These are phyloP conservation scores for Dispira simplex DNA, from an alignment of 192 early-diverging fungal genomes.

Conservation along the genomic window DNA sequence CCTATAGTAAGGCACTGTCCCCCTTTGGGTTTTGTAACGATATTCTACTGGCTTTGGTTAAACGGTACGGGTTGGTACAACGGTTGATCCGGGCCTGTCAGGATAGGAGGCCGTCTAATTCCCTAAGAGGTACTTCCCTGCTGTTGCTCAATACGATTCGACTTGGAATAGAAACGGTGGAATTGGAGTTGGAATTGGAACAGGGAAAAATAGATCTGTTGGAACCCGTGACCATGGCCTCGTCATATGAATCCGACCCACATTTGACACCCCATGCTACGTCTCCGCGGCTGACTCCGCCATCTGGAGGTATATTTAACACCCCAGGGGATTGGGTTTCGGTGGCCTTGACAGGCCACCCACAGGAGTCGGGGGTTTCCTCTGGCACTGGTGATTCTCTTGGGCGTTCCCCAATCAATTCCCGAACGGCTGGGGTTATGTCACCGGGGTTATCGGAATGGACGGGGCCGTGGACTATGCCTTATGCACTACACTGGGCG, in stretches of 20 bases:
- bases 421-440: too few species aligned
- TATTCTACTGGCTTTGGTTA: background rate
- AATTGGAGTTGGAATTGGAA: background rate
- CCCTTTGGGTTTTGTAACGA: constrained; percentile 6
- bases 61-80: background rate
- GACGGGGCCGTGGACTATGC: background rate
- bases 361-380: too few species aligned
- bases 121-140: constrained; percentile 2
- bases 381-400: too few species aligned
- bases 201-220: too few species aligned
- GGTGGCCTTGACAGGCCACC: too few species aligned
- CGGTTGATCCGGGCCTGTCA: background rate
- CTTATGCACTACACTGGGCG: background rate
- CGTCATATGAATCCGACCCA: background rate
- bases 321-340: too few species aligned
- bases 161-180: background rate
- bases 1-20: background rate
- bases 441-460: too few species aligned
- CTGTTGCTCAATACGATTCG: constrained; percentile 7
- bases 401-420: too few species aligned
- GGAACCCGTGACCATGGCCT: background rate
- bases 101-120: background rate
- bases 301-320: too few species aligned
- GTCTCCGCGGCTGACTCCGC: too few species aligned
- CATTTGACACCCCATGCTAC: too few species aligned